Evolutionary conservation across 768 basidiomycete species (phyloP).

Genomic region (Exidia glandulosa): DNA sequence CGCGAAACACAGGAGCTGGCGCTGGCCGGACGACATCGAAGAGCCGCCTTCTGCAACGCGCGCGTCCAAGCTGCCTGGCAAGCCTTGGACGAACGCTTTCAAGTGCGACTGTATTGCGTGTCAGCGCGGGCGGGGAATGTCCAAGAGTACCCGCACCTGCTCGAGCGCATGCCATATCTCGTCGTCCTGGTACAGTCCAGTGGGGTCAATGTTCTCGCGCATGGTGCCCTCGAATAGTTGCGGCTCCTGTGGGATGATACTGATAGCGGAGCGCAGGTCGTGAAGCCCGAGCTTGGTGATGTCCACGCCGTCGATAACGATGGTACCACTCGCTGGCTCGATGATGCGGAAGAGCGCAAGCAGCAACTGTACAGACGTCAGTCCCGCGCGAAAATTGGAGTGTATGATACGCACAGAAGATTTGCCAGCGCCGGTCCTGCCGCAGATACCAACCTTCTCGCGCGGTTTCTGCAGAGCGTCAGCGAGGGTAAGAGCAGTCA

Average conservation of each 20-base stretch:
- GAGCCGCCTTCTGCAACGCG: conserved; percentile 67
- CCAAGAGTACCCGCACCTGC: conserved; percentile 31
- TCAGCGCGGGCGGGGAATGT: neutral
- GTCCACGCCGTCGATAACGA: conserved; percentile 65
- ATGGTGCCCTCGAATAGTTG: conserved; percentile 56
- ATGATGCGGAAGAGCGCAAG: conserved; percentile 70
- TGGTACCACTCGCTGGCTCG: conserved; percentile 56
- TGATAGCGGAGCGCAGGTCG: conserved; percentile 64
- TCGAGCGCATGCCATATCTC: conserved; percentile 84
- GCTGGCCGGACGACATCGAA: conserved; percentile 75
- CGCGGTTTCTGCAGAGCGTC: conserved; percentile 42
- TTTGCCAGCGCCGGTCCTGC: conserved; percentile 67
- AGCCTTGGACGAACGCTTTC: conserved; percentile 53
- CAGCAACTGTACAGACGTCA: conserved; percentile 31
- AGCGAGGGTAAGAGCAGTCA: neutral
- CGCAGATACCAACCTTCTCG: conserved; percentile 87
- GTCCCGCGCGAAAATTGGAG: neutral
- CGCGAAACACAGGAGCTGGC: conserved; percentile 84
- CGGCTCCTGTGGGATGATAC: conserved; percentile 55
- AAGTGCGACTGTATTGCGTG: conserved; percentile 40
- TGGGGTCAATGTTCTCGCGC: conserved; percentile 84
- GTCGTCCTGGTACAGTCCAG: conserved; percentile 57
- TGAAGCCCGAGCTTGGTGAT: conserved; percentile 66
- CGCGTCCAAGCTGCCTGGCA: conserved; percentile 62
- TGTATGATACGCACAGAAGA: conserved; percentile 44